Conservation (phyloP, 139 green algal genomes). For the Zygnema cylindricum region DNA sequence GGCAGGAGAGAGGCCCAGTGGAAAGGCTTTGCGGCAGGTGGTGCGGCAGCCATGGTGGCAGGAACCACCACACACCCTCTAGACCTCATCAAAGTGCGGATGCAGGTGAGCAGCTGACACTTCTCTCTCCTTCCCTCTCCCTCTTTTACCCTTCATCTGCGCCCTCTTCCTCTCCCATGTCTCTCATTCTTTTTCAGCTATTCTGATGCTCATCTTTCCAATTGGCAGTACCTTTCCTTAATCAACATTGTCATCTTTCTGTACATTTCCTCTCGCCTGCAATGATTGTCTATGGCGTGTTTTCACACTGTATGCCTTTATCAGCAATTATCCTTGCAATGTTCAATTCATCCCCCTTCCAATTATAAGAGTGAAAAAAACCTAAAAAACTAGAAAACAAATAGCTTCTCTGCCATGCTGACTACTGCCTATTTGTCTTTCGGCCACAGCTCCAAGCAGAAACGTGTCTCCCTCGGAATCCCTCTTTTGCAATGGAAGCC, state of each 20-base stretch:
- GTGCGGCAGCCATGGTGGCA: constrained; percentile 50
- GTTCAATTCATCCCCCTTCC: too few relatives aligned
- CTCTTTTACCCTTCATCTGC: constrained; percentile 15
- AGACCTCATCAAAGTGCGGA: constrained; percentile 64
- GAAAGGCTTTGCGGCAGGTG: constrained; percentile 62
- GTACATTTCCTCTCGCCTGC: too few relatives aligned
- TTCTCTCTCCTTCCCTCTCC: not conserved
- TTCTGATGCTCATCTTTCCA: not conserved
- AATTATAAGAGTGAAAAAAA: too few relatives aligned
- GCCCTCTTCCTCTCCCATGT: not conserved
- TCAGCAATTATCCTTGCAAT: too few relatives aligned
- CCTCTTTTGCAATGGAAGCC: not conserved
- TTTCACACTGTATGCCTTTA: too few relatives aligned
- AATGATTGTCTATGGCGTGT: too few relatives aligned
- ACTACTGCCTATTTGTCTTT: too few relatives aligned
- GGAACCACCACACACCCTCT: constrained; percentile 65
- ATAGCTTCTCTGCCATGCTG: too few relatives aligned
- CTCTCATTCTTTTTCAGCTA: constrained; percentile 6
- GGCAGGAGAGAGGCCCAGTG: constrained; percentile 1
- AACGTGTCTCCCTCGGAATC: not conserved
- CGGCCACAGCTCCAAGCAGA: constrained; percentile 2
- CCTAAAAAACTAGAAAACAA: too few relatives aligned
- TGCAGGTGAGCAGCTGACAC: constrained; percentile 21
- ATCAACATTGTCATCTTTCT: too few relatives aligned
- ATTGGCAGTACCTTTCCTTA: not conserved